Conservation (phyloP, 1,284 basidiomycete species). For the Marasmius fiardii region DNA sequence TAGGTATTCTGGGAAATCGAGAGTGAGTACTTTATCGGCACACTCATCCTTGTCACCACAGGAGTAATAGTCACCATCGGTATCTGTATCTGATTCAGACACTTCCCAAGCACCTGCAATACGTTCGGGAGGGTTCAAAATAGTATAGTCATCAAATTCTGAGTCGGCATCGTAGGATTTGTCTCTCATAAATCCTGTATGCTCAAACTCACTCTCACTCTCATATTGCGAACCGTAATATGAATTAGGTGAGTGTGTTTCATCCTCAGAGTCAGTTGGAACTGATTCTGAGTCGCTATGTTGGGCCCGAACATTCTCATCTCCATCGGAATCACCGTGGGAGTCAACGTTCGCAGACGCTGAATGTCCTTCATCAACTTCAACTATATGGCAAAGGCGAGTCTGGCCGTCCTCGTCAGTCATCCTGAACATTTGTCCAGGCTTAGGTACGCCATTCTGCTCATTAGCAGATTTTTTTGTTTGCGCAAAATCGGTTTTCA, state of each 20-base stretch:
- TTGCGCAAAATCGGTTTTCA: no score
- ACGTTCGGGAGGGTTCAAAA: no score
- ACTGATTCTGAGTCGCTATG: background rate
- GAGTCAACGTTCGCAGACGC: background rate
- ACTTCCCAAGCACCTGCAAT: background rate
- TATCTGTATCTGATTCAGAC: background rate
- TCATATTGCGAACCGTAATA: background rate
- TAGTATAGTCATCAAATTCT: background rate
- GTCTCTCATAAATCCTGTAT: background rate
- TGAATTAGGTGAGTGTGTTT: background rate
- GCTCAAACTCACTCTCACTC: background rate
- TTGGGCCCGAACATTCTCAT: background rate
- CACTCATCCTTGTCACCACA: background rate
- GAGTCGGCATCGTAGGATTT: background rate
- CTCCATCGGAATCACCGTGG: background rate
- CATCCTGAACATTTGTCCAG: no score
- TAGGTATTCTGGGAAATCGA: background rate
- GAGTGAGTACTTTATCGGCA: background rate
- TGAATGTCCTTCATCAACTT: background rate
- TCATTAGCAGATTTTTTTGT: no score
- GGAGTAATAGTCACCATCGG: background rate
- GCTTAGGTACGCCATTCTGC: no score
- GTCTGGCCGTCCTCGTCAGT: no score
- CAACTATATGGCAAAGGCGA: background rate
- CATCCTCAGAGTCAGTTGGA: no score